Evolutionary conservation across 345 rosid species (phyloP).

Genomic region (Orychophragmus violaceus): DNA sequence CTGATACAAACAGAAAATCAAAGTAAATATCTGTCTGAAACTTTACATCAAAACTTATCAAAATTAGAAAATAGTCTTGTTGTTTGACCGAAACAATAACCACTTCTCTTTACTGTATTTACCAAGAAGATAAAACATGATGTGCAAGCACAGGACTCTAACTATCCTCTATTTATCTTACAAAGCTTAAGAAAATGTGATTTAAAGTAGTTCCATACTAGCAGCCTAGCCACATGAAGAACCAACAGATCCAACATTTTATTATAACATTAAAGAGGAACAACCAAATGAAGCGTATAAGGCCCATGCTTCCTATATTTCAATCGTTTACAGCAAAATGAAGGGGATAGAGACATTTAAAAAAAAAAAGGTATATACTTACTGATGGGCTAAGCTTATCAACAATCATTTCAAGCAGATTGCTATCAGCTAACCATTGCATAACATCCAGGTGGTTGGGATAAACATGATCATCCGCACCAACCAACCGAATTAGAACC

Average conservation of each 20-base stretch:
- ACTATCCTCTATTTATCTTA: neutral
- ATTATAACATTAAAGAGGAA: neutral
- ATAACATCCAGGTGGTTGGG: constrained; percentile 89
- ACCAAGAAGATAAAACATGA: constrained; percentile 1
- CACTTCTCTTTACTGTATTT: neutral
- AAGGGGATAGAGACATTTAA: neutral
- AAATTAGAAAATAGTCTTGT: neutral
- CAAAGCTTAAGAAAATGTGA: neutral
- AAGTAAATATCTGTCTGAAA: neutral
- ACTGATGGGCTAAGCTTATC: constrained; percentile 86
- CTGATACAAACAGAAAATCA: constrained; percentile 29
- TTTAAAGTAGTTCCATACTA: neutral
- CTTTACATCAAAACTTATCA: neutral
- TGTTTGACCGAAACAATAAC: neutral
- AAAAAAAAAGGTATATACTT: too few relatives aligned
- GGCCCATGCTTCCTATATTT: neutral
- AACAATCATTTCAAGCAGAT: constrained; percentile 87
- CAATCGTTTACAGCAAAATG: neutral
- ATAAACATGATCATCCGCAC: constrained; percentile 93
- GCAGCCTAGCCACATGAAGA: neutral
- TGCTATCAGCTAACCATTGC: constrained; percentile 95
- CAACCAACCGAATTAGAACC: constrained; percentile 90
- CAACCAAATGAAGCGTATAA: neutral
- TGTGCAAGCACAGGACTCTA: neutral
- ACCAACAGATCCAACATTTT: neutral